Evolutionary conservation across 2,329 filamentous ascomycete genomes (phyloP).

Genomic region (Sporothrix inflata): DNA sequence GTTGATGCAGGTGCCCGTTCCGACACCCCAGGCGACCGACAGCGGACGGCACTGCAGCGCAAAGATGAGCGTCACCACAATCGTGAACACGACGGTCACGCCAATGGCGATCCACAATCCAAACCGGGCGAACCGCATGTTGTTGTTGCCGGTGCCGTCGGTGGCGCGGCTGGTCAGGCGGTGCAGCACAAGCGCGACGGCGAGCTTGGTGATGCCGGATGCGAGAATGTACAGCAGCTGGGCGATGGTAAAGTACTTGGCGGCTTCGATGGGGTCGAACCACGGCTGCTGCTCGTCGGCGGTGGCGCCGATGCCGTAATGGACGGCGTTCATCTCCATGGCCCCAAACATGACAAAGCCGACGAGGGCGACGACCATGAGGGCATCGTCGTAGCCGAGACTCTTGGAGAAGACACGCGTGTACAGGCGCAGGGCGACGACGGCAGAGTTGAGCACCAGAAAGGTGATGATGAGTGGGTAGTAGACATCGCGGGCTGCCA

Average conservation of each 20-base stretch:
- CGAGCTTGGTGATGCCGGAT: constrained; percentile 26
- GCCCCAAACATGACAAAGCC: constrained; percentile 25
- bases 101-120: not conserved
- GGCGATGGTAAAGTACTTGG: constrained; percentile 29
- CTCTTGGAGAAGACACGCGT: constrained; percentile 12
- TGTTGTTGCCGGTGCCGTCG: not conserved
- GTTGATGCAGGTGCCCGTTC: constrained; percentile 24
- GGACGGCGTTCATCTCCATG: constrained; percentile 22
- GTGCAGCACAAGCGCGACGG: constrained; percentile 22
- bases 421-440: constrained; percentile 24
- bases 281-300: not conserved
- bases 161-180: not conserved
- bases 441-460: constrained; percentile 22
- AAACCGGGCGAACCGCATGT: not conserved
- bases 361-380: constrained; percentile 25
- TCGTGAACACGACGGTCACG: not conserved
- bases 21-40: constrained; percentile 25
- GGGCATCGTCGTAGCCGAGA: constrained; percentile 24
- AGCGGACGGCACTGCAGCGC: constrained; percentile 27
- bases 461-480: constrained; percentile 29
- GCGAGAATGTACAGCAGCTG: constrained; percentile 26
- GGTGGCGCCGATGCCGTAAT: constrained; percentile 25
- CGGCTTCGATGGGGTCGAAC: constrained; percentile 16
- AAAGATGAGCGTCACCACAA: constrained; percentile 23
- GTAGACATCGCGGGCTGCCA: constrained; percentile 25